Base-by-base conservation (phyloP, 1,284 basidiomycete genomes). In the Heterobasidion annosum region DNA sequence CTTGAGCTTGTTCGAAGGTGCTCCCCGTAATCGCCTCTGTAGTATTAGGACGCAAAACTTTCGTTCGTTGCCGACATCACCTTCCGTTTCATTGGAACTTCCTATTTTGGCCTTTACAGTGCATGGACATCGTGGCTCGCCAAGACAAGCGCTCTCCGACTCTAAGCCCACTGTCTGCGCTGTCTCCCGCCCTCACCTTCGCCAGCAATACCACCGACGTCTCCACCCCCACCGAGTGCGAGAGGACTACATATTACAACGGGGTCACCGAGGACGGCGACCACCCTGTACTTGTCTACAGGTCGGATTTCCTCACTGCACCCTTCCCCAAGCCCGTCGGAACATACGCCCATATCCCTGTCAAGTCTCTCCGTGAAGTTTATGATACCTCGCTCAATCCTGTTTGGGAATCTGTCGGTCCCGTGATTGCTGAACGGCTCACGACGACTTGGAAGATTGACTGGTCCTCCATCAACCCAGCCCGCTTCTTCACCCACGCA, bases 351-450 rank as follows among this genome's bases (percentile, higher is more conserved):
- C 51, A 65, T 55, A 8, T 68, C 62, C 68, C 68, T n/a, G 48
- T 63, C 65, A 76, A 76, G 63, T 67, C 71, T 0, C 15, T 66
- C 54, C 59, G 52, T 37, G 74, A 73, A 51, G 71, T 73, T 61
- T 73, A 66, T 50, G 56, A 63, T 50, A 73, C 72, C n/a, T 58
- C 67, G 32, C 71, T 76, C 37, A 73, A 73, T 56, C 8, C 1
- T 1, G 67, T 72, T 64, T 76, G 75, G 74, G 54, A 63, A 55
- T 60, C 58, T 62, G 70, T 76, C 59, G 67, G 60, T 65, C 71
- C 69, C 59, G 51, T 67, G 60, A 71, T 76, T 53, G 19, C 60
- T 16, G 61, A 70, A 35, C 7, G 73, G 3, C 40, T 76, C 51
- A 70, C 69, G 45, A 60, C 56, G 25, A 25, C 25, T 48, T 60